Evolutionary conservation across 495 filamentous ascomycete species (phyloP).

Genomic region (Barbatosphaeria neglecta): DNA sequence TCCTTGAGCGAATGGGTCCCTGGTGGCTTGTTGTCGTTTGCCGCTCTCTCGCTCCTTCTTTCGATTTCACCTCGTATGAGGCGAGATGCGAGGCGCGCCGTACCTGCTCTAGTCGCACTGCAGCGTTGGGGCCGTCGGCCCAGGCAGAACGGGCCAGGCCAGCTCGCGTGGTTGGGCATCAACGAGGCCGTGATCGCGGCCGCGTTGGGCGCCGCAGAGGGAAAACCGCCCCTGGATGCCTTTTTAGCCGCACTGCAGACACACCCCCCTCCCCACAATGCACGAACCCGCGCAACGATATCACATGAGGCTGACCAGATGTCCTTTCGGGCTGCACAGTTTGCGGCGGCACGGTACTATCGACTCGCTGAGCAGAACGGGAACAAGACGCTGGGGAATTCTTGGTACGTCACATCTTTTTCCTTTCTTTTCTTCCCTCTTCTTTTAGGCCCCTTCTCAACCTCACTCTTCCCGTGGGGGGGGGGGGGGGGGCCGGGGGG

Average conservation of each 20-base stretch:
- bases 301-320: conserved; percentile 29
- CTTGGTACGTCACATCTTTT: conserved; percentile 59
- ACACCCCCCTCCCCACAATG: neutral
- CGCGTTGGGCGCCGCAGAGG: neutral
- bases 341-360: conserved; percentile 82
- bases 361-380: conserved; percentile 83
- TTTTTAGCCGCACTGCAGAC: conserved; percentile 4
- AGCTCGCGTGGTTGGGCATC: conserved; percentile 22
- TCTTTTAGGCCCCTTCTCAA: conserved; percentile 1
- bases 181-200: conserved; percentile 14
- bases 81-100: neutral
- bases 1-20: neutral
- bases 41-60: neutral
- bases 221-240: conserved; percentile 5
- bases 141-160: neutral
- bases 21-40: neutral
- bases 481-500: neutral
- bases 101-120: neutral
- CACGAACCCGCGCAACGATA: neutral
- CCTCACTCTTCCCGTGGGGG: neutral
- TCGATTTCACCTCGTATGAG: neutral
- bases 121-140: neutral
- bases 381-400: conserved; percentile 83
- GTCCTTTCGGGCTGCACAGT: conserved; percentile 38
- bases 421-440: conserved; percentile 6